Percentiles rank a stretch among this genome's conserved stretches.
Evolutionary conservation across 352 stramenopile genomes (phyloP).

Genomic region (Thalassiosira ordinaria): DNA sequence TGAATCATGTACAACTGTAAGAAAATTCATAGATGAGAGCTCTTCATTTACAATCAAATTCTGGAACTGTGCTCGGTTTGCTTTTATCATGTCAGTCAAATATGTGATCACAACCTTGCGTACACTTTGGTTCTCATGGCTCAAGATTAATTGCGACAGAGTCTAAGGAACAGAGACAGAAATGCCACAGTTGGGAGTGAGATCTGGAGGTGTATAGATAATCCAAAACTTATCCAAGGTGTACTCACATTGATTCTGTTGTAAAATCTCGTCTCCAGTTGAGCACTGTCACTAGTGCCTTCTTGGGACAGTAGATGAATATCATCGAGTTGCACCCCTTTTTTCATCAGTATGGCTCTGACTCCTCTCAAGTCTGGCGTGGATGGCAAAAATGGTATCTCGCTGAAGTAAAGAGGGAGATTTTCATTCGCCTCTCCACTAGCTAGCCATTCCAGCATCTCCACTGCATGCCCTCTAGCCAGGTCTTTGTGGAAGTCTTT

Average conservation of each 20-base stretch:
- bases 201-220: background rate
- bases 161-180: slow-evolving; percentile 10
- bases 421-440: slow-evolving; percentile 57
- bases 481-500: slow-evolving; percentile 17
- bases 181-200: slow-evolving; percentile 3
- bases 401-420: slow-evolving; percentile 66
- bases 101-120: slow-evolving; percentile 71
- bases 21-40: slow-evolving; percentile 67
- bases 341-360: slow-evolving; percentile 55
- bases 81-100: slow-evolving; percentile 72
- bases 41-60: slow-evolving; percentile 78
- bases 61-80: slow-evolving; percentile 80
- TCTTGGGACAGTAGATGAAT: slow-evolving; percentile 55
- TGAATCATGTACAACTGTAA: slow-evolving; percentile 75
- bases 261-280: slow-evolving; percentile 51
- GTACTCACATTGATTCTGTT: slow-evolving; percentile 58
- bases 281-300: slow-evolving; percentile 7
- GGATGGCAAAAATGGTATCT: slow-evolving; percentile 83
- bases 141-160: slow-evolving; percentile 55
- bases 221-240: background rate
- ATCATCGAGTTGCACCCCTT: slow-evolving; percentile 83
- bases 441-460: slow-evolving; percentile 75
- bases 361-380: slow-evolving; percentile 61
- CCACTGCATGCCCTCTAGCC: slow-evolving; percentile 55
- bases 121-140: slow-evolving; percentile 82